phyloP scores from a whole-genome alignment of 805 yeast genomes.

The Barnettozyma vustinii region DNA sequence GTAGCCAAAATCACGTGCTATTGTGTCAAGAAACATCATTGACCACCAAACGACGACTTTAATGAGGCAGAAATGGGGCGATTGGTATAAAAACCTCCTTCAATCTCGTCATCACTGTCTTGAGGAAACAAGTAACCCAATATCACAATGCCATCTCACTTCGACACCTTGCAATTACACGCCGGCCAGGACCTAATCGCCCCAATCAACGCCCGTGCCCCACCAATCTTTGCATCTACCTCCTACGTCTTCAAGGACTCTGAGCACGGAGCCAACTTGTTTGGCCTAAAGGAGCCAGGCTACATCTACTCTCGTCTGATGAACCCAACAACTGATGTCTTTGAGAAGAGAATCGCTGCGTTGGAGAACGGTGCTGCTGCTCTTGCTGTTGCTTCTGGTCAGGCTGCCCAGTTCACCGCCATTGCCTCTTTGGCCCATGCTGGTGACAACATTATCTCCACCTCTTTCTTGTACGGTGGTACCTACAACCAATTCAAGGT shows the following conservation, averaged over 20 bases:
- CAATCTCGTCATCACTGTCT: not conserved
- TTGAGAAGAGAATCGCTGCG: slow-evolving; percentile 86
- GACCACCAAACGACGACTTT: not conserved
- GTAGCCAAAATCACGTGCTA: not conserved
- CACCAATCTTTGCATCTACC: slow-evolving; percentile 88
- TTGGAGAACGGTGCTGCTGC: slow-evolving; percentile 92
- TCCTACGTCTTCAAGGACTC: slow-evolving; percentile 87
- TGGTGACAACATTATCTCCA: slow-evolving; percentile 87
- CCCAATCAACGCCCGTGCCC: slow-evolving; percentile 65
- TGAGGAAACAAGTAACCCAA: not conserved
- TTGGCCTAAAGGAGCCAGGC: slow-evolving; percentile 80
- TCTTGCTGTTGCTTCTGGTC: slow-evolving; percentile 89
- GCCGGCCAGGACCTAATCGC: slow-evolving; percentile 82
- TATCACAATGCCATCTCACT: slow-evolving; percentile 44
- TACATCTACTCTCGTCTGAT: slow-evolving; percentile 83
- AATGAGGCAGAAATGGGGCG: not conserved
- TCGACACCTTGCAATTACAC: slow-evolving; percentile 89
- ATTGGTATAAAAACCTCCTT: not conserved
- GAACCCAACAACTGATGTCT: slow-evolving; percentile 90
- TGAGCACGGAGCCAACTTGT: slow-evolving; percentile 86
- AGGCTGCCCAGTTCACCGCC: slow-evolving; percentile 89
- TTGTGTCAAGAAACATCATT: not conserved
- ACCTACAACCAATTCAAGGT: slow-evolving; percentile 94
- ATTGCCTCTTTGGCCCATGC: slow-evolving; percentile 75
- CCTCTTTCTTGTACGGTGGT: slow-evolving; percentile 90